Conservation (phyloP, 2,329 filamentous ascomycete species). For the Epichloe uncinata region DNA sequence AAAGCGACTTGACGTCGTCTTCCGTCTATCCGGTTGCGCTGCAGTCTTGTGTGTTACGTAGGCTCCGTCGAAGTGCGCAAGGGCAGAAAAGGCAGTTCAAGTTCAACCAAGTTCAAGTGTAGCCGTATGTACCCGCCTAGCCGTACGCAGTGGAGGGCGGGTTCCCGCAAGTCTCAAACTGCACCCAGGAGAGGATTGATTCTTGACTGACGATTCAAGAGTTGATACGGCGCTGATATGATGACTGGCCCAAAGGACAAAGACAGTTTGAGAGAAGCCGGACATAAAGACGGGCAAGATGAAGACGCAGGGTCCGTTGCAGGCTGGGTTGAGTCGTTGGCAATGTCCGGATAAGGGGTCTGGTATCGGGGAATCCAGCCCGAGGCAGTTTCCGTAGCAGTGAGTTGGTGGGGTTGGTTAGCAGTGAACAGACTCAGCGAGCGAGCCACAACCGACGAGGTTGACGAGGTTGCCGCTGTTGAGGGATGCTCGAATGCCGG, state of each 20-base stretch:
- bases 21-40: slow-evolving; percentile 11
- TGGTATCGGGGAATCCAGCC: background rate
- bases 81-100: background rate
- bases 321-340: background rate
- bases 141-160: background rate
- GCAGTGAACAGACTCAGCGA: background rate
- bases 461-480: background rate
- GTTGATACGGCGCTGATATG: too few relatives aligned
- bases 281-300: background rate
- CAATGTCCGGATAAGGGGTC: background rate
- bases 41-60: slow-evolving; percentile 12
- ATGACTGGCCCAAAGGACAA: background rate
- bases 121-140: background rate
- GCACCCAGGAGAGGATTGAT: background rate
- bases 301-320: background rate
- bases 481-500: background rate
- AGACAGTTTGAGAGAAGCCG: background rate
- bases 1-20: slow-evolving; percentile 9
- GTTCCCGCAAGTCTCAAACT: background rate
- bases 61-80: slow-evolving; percentile 2
- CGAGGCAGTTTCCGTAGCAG: background rate
- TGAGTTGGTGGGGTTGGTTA: background rate
- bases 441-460: background rate
- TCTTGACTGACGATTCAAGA: too few relatives aligned
- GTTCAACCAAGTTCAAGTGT: background rate